Evolutionary conservation across 345 rosid species (phyloP).

Genomic region (Citrus mangshanensis): DNA sequence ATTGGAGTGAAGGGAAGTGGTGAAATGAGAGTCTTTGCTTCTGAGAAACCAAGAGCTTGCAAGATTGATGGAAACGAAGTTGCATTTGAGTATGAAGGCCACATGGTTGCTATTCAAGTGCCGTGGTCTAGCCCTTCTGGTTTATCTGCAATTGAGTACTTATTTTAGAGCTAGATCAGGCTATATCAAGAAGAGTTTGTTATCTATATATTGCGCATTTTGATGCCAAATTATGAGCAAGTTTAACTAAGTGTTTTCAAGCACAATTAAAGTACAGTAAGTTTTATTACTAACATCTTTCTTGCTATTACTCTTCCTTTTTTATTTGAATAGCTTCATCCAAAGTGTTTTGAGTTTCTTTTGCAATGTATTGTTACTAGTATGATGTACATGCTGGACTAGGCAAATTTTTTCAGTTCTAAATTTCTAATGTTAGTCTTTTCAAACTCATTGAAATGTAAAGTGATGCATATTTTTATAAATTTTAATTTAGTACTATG

Average conservation of each 20-base stretch:
- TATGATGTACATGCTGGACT: neutral
- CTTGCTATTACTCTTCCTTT: neutral
- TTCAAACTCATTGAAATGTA: too few relatives aligned
- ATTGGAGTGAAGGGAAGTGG: slow-evolving; percentile 70
- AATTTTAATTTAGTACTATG: too few relatives aligned
- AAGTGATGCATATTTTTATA: too few relatives aligned
- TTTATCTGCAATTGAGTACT: slow-evolving; percentile 41
- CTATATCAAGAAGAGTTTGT: neutral
- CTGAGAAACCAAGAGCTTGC: slow-evolving; percentile 61
- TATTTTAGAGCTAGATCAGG: slow-evolving; percentile 35
- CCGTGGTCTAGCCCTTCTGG: slow-evolving; percentile 62
- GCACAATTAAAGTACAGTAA: neutral
- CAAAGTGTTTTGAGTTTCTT: neutral
- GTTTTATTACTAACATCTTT: neutral
- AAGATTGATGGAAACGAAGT: slow-evolving; percentile 56
- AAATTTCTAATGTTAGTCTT: too few relatives aligned
- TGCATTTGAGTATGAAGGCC: slow-evolving; percentile 48
- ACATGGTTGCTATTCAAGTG: slow-evolving; percentile 53
- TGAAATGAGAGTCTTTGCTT: slow-evolving; percentile 66
- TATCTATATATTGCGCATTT: neutral
- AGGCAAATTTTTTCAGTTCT: too few relatives aligned
- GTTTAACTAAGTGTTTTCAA: neutral
- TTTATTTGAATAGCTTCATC: neutral
- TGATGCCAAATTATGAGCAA: neutral
- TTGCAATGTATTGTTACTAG: neutral